These are phyloP conservation scores for Aleurites moluccanus DNA, from an alignment of 441 rosid species.

Conservation along the genomic window DNA sequence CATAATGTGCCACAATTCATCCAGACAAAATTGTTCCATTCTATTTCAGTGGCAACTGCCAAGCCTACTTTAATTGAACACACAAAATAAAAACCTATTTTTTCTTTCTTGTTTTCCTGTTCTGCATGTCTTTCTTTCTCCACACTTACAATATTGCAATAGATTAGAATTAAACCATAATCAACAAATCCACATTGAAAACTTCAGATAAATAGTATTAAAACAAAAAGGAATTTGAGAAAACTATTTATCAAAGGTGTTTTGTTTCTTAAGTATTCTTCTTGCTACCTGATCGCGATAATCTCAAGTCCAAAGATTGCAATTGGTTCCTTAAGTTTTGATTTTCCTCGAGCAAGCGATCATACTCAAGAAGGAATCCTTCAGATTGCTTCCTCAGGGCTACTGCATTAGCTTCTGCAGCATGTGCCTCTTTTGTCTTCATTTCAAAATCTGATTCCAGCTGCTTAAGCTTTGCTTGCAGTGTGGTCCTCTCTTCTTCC, in stretches of 20 bases:
- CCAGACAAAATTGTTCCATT: conserved; percentile 5
- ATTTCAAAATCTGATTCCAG: conserved; percentile 50
- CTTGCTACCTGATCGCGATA: conserved; percentile 69
- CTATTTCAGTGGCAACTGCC: neutral
- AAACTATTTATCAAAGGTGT: conserved; percentile 1
- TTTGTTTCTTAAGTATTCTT: conserved; percentile 52
- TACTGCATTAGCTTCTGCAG: conserved; percentile 64
- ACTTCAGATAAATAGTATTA: conserved; percentile 14
- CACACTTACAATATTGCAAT: conserved; percentile 26
- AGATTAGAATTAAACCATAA: conserved; percentile 21
- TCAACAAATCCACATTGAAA: conserved; percentile 24
- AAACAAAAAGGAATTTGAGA: neutral
- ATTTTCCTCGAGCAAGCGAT: conserved; percentile 82
- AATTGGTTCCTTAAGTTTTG: conserved; percentile 62
- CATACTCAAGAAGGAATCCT: conserved; percentile 92
- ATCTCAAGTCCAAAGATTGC: conserved; percentile 60
- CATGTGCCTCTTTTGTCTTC: conserved; percentile 50
- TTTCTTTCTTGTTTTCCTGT: conserved; percentile 8
- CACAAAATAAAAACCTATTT: conserved; percentile 17
- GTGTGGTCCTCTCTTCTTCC: conserved; percentile 51
- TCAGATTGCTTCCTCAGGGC: conserved; percentile 92
- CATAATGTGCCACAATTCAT: neutral
- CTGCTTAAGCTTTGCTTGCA: conserved; percentile 45
- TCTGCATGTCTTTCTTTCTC: conserved; percentile 13
- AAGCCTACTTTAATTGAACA: conserved; percentile 16